Conservation (phyloP, 2,329 filamentous ascomycete genomes). For the Amesomyces nigricolor region DNA sequence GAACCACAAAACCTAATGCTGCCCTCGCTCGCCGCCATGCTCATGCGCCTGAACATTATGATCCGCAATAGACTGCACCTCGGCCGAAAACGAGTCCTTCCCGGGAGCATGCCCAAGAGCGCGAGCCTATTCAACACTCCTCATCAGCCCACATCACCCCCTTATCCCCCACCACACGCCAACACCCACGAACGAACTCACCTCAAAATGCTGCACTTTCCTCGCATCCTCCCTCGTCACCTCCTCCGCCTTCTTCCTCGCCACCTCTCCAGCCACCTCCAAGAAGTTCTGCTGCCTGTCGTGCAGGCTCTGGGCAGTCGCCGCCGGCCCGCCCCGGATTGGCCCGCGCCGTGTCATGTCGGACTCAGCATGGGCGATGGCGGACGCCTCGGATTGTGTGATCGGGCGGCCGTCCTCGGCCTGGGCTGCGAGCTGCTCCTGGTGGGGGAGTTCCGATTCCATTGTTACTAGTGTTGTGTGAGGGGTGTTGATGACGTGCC, state of each 20-base stretch:
- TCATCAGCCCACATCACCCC: not conserved
- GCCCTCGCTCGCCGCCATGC: not conserved
- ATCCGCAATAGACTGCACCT: slow-evolving; percentile 28
- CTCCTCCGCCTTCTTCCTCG: slow-evolving; percentile 27
- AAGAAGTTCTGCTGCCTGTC: slow-evolving; percentile 33
- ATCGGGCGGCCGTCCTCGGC: slow-evolving; percentile 26
- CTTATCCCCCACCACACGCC: not conserved
- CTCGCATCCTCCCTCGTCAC: slow-evolving; percentile 32
- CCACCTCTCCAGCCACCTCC: slow-evolving; percentile 28
- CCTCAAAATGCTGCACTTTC: slow-evolving; percentile 20
- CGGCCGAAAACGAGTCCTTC: slow-evolving; percentile 28
- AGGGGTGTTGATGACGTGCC: too few species aligned
- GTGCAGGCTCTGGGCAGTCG: slow-evolving; percentile 32
- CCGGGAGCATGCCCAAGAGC: slow-evolving; percentile 23
- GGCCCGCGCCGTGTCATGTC: slow-evolving; percentile 30
- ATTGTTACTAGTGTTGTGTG: not conserved
- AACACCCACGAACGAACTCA: not conserved
- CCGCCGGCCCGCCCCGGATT: slow-evolving; percentile 31
- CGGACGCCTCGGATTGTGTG: slow-evolving; percentile 27
- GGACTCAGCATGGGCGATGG: slow-evolving; percentile 26
- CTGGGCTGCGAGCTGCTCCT: slow-evolving; percentile 17
- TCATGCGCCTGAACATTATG: slow-evolving; percentile 20
- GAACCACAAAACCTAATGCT: too few species aligned
- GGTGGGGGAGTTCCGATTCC: slow-evolving; percentile 14
- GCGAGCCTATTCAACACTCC: slow-evolving; percentile 10